Conservation (phyloP, 495 filamentous ascomycete genomes). For the Gamarada debralockiae region DNA sequence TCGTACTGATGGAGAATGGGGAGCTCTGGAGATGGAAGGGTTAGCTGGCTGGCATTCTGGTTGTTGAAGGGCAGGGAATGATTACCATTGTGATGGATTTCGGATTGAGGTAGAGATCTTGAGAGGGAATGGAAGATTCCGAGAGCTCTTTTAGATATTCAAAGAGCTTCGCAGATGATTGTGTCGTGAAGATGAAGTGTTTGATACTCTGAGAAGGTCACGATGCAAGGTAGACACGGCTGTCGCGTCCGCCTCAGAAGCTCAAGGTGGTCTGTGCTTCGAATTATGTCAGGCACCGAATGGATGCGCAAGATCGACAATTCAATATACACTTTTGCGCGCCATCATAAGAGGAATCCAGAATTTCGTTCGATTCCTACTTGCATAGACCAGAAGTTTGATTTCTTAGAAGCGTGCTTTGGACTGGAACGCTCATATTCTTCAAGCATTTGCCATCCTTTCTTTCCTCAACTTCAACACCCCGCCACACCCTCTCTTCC, state of each 20-base stretch:
- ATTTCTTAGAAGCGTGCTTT: not conserved
- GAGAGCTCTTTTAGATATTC: conserved; percentile 3
- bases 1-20: conserved; percentile 87
- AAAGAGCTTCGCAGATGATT: conserved; percentile 15
- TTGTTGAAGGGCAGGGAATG: not conserved
- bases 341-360: not conserved
- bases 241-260: conserved; percentile 21
- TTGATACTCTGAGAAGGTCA: conserved; percentile 8
- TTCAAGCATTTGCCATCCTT: not conserved
- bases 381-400: not conserved
- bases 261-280: not conserved
- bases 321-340: not conserved
- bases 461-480: conserved; percentile 4
- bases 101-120: not conserved
- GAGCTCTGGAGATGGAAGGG: conserved; percentile 34
- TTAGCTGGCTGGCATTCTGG: conserved; percentile 14
- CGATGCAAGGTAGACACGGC: conserved; percentile 24
- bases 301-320: not conserved
- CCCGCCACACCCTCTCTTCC: conserved; percentile 20
- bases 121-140: not conserved
- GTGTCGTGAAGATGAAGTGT: conserved; percentile 1
- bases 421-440: not conserved
- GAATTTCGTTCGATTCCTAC: not conserved
- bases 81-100: conserved; percentile 22
- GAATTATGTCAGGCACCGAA: conserved; percentile 18